Evolutionary conservation across 2,329 filamentous ascomycete genomes (phyloP), one percentile per base, ranked within the genome.

Genomic region (Phialophora expanda): DNA sequence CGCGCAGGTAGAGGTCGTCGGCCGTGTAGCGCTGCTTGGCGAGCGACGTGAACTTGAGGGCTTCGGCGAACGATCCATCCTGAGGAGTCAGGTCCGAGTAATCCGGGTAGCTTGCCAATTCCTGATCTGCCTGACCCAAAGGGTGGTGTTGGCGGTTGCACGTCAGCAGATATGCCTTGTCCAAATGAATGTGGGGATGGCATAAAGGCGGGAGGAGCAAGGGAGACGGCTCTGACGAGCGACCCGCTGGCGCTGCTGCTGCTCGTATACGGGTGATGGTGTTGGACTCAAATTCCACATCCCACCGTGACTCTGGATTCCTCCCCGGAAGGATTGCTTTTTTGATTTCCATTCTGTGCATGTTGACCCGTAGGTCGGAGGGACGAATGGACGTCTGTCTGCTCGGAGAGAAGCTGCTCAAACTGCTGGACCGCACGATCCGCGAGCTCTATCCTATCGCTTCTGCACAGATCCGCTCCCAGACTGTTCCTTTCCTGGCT

Each of bases 111-210:
- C 57, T 38, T 44, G 54, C 14, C 48, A 12, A 67, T n/a, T 22
- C 53, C n/a, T 44, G 1, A 22, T 53, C 22, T 3, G 38, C 14
- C 1, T 44, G 38, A 44, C 28, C 44, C 56, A 50, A 61, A 17
- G 60, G 64, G 69, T 63, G 64, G 28, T 65, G 66, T 11, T 62
- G 56, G 32, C 26, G 57, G 64, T 72, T 67, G 55, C 66, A 64
- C 20, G 73, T 77, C 66, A 79, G 75, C 12, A 81, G 70, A 67
- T 77, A 80, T 30, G 77, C 75, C 70, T 80, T 81, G 67, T 92
- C 90, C 30, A 92, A 81, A 73, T 92, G 90, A 58, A 92, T 85
- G 70, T 92, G 89, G 7, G 89, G 88, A 73, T 92, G 90, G 70
- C 88, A 90, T 2, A 92, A 81, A 8, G 84, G 82, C 3, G 87